phyloP scores from a whole-genome alignment of 2,329 filamentous ascomycete species.

The Hymenoscyphus infarciens region DNA sequence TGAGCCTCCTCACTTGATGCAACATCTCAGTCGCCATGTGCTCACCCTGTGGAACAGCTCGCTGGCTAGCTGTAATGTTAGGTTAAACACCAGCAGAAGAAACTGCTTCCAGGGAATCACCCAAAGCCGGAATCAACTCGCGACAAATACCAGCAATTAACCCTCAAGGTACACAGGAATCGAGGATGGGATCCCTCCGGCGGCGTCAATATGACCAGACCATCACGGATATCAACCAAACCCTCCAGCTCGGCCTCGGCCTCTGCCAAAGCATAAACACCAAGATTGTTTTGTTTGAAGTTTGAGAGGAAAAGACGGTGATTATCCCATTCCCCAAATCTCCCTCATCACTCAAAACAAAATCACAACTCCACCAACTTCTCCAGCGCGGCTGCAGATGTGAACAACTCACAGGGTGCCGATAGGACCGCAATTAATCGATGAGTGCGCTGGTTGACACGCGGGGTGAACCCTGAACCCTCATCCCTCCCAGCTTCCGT shows the following conservation, averaged over 20 bases:
- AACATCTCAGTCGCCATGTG: neutral
- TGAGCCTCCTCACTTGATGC: neutral
- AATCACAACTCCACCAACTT: neutral
- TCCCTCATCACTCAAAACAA: neutral
- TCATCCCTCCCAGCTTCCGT: neutral
- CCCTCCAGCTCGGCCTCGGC: too few relatives aligned
- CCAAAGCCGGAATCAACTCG: neutral
- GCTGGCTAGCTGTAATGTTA: too few relatives aligned
- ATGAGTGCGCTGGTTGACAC: neutral
- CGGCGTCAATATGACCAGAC: neutral
- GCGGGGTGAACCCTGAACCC: neutral
- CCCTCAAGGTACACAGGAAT: neutral
- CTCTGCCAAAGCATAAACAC: neutral
- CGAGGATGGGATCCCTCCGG: neutral
- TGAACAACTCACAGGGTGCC: neutral
- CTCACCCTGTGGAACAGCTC: neutral
- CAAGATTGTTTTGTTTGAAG: neutral
- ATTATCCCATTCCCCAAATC: neutral
- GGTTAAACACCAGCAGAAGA: neutral
- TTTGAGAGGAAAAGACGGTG: neutral
- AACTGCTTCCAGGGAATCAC: neutral
- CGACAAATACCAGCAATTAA: neutral
- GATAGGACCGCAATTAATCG: neutral
- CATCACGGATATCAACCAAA: neutral
- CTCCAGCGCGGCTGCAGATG: slow-evolving; percentile 1